Conservation (phyloP, 495 filamentous ascomycete genomes). For the Penicillium fimorum region DNA sequence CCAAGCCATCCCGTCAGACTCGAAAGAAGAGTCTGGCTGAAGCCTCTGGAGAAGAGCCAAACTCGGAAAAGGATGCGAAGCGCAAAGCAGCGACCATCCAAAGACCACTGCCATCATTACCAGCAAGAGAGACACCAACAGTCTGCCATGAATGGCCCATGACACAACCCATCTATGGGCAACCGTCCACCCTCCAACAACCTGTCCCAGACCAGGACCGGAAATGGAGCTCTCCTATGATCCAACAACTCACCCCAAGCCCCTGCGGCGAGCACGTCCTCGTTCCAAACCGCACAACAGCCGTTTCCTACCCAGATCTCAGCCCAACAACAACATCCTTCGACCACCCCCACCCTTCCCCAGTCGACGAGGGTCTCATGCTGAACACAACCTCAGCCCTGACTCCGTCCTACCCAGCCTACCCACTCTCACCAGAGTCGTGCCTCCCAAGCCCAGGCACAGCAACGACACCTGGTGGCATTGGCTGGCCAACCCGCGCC, state of each 20-base stretch:
- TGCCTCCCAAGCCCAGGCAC: conserved; percentile 26
- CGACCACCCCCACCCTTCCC: conserved; percentile 33
- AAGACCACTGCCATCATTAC: conserved; percentile 10
- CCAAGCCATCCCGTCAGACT: conserved; percentile 48
- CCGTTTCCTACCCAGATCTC: conserved; percentile 17
- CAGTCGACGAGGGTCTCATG: conserved; percentile 19
- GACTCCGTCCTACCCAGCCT: conserved; percentile 24
- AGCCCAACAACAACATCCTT: conserved; percentile 30
- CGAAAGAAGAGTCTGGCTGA: conserved; percentile 39
- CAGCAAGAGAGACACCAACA: conserved; percentile 4
- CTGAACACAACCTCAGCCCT: conserved; percentile 25
- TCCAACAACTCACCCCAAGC: conserved; percentile 29
- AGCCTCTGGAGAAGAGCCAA: conserved; percentile 13
- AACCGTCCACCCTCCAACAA: conserved; percentile 17
- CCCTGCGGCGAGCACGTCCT: conserved; percentile 29
- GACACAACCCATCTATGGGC: conserved; percentile 18
- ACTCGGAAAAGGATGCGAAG: conserved; percentile 32
- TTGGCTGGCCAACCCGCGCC: conserved; percentile 22
- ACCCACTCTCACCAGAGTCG: conserved; percentile 30
- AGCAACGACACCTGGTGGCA: conserved; percentile 14
- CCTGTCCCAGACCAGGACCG: conserved; percentile 17
- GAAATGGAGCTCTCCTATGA: conserved; percentile 27
- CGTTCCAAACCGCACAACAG: conserved; percentile 18
- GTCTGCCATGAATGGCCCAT: conserved; percentile 17
- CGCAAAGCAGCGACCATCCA: conserved; percentile 23